A percentile compares a stretch with the other conserved stretches of the same genome.
Conservation (phyloP, 106 monocot genomes). For the Allium fistulosum region DNA sequence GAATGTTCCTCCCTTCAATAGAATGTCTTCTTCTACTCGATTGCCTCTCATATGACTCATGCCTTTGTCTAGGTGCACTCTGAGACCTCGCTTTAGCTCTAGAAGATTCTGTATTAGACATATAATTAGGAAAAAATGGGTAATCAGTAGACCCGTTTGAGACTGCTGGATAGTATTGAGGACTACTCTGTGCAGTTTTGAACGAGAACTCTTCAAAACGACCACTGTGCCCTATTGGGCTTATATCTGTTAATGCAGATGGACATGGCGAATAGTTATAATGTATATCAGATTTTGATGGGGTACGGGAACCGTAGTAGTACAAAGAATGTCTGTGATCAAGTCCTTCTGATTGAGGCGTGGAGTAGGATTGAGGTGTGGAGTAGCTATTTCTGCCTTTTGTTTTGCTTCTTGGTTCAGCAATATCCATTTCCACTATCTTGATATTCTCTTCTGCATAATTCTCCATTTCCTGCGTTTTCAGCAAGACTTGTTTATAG, state of each 20-base stretch:
- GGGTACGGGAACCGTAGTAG: background rate
- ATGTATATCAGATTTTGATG: conserved; percentile 7
- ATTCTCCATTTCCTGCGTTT: conserved; percentile 37
- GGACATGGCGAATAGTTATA: conserved; percentile 34
- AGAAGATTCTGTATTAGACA: conserved; percentile 80
- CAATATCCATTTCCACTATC: conserved; percentile 57
- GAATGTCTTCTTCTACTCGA: conserved; percentile 27
- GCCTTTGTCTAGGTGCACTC: conserved; percentile 57
- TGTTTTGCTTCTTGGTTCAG: conserved; percentile 24
- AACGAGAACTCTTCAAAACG: conserved; percentile 47
- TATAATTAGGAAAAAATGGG: conserved; percentile 44
- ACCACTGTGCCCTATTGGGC: conserved; percentile 34
- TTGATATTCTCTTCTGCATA: conserved; percentile 40
- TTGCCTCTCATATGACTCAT: conserved; percentile 28
- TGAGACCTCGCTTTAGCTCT: conserved; percentile 58
- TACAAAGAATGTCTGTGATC: conserved; percentile 15
- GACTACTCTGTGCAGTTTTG: conserved; percentile 39
- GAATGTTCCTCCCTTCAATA: conserved; percentile 27
- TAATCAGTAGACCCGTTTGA: conserved; percentile 14
- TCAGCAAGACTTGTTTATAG: background rate
- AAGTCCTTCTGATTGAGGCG: conserved; percentile 13
- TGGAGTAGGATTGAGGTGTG: conserved; percentile 11
- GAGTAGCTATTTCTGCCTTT: conserved; percentile 33
- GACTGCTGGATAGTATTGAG: conserved; percentile 19
- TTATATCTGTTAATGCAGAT: conserved; percentile 33